Evolutionary conservation across 1,139 yeast genomes (phyloP), one percentile per base, ranked within the genome.

Genomic region (Trichomonascaceae sp.): DNA sequence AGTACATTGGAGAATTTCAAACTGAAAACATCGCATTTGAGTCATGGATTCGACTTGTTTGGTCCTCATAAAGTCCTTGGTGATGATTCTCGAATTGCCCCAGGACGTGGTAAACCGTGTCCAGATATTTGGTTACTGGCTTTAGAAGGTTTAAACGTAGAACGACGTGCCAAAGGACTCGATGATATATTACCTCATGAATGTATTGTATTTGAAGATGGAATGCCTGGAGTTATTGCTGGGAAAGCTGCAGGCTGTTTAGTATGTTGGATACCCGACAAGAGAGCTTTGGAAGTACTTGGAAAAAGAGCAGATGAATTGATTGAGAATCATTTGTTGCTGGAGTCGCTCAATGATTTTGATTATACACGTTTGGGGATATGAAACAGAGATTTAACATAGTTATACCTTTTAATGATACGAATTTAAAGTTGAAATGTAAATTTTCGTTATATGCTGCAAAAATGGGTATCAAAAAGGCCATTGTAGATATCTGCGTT

Each of bases 81-180:
- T 4, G 98, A 93, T 70, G 96, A 93, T 66, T 72, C 80, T 44
- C 79, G 96, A 52, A 81, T 93, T 53, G 88, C 91, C 1, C 75
- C 74, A 20, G 97, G 96, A 1, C 80, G 84, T 58, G 98, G 99
- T 4, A 93, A 93, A 67, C 99, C 99, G 12, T 75, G 77, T 57
- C 99, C 99, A 2, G 95, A 90, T 66, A 90, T 93, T 60, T 93
- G 96, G 95, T 80, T 80, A 60, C 79, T 84, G 3, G 96, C 98
- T 48, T 77, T 93, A 58, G 80, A 76, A 32, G 78, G 85, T 39
- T 63, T 93, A 56, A 93, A 93, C 66, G 64, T 65, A 15, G 71
- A 65, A 57, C 63, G 57, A 47, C 66, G 57, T 66, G 77, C 44
- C 51, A 70, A 58, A n/a, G 66, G 70, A 24, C 58, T 60, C 15